A percentile compares a stretch with the other conserved stretches of the same genome.
Conservation (phyloP, 495 filamentous ascomycete genomes). For the Podospora didyma region DNA sequence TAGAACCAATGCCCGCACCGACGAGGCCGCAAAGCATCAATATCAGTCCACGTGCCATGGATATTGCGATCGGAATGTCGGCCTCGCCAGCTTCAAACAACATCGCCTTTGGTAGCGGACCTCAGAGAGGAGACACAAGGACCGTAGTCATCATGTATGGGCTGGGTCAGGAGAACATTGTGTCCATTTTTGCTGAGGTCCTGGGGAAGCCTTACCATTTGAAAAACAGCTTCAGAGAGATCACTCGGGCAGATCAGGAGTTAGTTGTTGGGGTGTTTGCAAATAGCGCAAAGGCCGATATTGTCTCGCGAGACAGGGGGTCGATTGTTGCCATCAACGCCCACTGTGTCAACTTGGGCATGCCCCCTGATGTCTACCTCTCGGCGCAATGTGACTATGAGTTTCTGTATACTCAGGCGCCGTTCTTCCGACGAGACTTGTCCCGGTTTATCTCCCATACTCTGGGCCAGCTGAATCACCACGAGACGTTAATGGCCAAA, state of each 20-base stretch:
- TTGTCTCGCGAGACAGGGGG: conserved; percentile 46
- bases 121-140: conserved; percentile 44
- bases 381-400: conserved; percentile 71
- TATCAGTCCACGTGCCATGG: conserved; percentile 16
- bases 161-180: conserved; percentile 58
- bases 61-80: conserved; percentile 27
- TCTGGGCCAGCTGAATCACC: conserved; percentile 68
- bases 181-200: conserved; percentile 63
- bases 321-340: conserved; percentile 63
- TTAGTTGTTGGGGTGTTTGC: conserved; percentile 56
- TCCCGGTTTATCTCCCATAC: conserved; percentile 73
- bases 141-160: conserved; percentile 60
- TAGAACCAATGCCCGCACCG: conserved; percentile 33
- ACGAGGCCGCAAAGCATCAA: conserved; percentile 29
- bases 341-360: conserved; percentile 66
- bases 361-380: conserved; percentile 59
- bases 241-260: conserved; percentile 45
- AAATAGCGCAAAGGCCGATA: conserved; percentile 47
- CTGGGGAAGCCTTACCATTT: conserved; percentile 62
- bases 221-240: conserved; percentile 47
- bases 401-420: conserved; percentile 69
- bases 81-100: conserved; percentile 21
- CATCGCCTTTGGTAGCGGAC: conserved; percentile 28
- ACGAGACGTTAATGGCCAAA: conserved; percentile 71
- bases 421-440: conserved; percentile 70